Percentiles rank a stretch among this genome's conserved stretches.
Conservation (phyloP, 139 green algal species). For the Parachlorella kessleri region DNA sequence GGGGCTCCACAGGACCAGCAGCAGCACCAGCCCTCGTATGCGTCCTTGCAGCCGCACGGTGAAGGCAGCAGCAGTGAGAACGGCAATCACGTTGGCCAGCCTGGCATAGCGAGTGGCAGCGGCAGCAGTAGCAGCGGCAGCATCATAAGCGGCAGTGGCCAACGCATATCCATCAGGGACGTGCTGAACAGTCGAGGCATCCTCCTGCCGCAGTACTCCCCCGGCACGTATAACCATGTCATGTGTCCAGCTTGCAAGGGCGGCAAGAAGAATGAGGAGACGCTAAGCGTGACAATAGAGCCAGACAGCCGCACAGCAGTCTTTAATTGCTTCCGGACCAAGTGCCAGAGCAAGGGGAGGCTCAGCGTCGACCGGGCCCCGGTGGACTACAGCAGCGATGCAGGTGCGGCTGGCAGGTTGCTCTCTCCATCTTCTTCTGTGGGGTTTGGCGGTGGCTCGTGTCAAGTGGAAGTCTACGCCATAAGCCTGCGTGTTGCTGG, state of each 20-base stretch:
- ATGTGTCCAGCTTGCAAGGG: constrained; percentile 56
- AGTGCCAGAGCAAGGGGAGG: constrained; percentile 58
- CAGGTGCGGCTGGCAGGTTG: constrained; percentile 6
- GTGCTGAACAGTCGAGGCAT: constrained; percentile 39
- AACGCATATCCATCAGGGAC: constrained; percentile 39
- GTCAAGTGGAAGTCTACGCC: too few species aligned
- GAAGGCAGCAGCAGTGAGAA: neutral
- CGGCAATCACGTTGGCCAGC: neutral
- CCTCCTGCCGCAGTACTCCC: constrained; percentile 33
- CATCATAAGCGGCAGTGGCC: neutral
- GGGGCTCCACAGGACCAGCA: neutral
- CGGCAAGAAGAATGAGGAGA: constrained; percentile 42
- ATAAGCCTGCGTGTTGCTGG: too few species aligned
- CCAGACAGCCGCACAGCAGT: constrained; percentile 32
- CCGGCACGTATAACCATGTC: constrained; percentile 43
- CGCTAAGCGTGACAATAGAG: constrained; percentile 50
- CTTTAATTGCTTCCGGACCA: constrained; percentile 68
- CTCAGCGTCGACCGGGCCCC: constrained; percentile 7
- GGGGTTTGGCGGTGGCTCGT: too few species aligned
- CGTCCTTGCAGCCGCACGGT: neutral
- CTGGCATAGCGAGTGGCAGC: neutral
- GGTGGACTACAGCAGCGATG: constrained; percentile 8
- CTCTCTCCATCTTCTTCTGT: too few species aligned
- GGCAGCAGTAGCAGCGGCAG: neutral
- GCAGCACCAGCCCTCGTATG: neutral